phyloP scores from a whole-genome alignment of 75 land plant genomes.

The Cunninghamia lanceolata region DNA sequence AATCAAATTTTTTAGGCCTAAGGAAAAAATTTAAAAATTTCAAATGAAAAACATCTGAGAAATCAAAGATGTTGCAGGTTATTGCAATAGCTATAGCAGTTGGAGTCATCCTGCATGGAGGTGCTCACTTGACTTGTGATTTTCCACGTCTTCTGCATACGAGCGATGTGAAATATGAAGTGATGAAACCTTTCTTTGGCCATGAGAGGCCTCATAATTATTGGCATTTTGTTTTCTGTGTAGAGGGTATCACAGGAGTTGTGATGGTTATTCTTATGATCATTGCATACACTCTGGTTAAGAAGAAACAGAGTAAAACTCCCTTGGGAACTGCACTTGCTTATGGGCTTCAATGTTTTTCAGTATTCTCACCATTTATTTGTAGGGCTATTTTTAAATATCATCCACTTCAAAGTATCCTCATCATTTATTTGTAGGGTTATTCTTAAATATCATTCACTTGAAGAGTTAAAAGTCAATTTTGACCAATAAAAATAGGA shows the following conservation, averaged over 20 bases:
- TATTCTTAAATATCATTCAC: too few relatives aligned
- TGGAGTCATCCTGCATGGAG: constrained; percentile 16
- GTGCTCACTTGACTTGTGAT: constrained; percentile 21
- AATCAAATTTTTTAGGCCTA: too few relatives aligned
- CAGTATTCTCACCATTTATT: constrained; percentile 23
- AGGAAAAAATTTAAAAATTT: not conserved
- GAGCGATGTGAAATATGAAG: not conserved
- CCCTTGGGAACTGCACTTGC: constrained; percentile 12
- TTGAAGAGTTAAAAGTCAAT: too few relatives aligned
- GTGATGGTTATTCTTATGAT: constrained; percentile 18
- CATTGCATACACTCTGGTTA: constrained; percentile 14
- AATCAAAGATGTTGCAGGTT: constrained; percentile 9
- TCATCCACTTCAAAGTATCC: too few relatives aligned
- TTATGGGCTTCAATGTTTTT: constrained; percentile 20
- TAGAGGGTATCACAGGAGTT: constrained; percentile 18
- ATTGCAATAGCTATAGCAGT: constrained; percentile 14
- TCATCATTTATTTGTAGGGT: too few relatives aligned
- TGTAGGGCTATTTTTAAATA: too few relatives aligned
- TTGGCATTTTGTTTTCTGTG: constrained; percentile 8
- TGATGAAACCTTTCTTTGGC: not conserved
- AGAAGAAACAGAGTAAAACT: constrained; percentile 19
- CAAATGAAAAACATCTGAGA: not conserved
- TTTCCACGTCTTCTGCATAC: constrained; percentile 7
- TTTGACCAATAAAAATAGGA: too few relatives aligned
- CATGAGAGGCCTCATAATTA: constrained; percentile 18